phyloP scores from a whole-genome alignment of 2,329 filamentous ascomycete genomes.

The Nigrospora osmanthi region DNA sequence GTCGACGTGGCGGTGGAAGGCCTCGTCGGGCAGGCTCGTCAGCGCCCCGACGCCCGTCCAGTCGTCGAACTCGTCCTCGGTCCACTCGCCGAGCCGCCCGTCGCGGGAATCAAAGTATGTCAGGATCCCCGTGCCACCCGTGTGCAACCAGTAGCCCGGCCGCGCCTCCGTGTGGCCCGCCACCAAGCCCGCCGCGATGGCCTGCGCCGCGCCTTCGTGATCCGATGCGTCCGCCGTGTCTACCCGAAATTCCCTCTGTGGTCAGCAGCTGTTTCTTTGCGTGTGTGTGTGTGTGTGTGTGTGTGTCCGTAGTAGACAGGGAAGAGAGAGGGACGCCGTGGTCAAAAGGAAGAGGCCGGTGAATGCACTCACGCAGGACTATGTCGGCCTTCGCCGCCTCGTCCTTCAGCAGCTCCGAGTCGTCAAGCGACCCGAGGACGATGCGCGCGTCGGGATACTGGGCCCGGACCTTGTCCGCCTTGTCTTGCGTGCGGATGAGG shows the following conservation, averaged over 20 bases:
- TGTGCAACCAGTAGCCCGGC: conserved; percentile 43
- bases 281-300: neutral
- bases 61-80: conserved; percentile 44
- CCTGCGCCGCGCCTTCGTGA: conserved; percentile 31
- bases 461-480: conserved; percentile 2
- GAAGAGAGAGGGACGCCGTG: neutral
- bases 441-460: conserved; percentile 2
- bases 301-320: neutral
- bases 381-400: conserved; percentile 5
- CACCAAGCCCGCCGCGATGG: conserved; percentile 33
- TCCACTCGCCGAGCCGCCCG: conserved; percentile 33
- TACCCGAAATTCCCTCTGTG: conserved; percentile 2
- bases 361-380: conserved; percentile 4
- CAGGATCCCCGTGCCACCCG: conserved; percentile 48
- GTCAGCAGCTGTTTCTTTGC: too few relatives aligned
- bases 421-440: conserved; percentile 2
- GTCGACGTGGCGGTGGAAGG: conserved; percentile 57
- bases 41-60: conserved; percentile 40
- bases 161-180: conserved; percentile 35
- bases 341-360: neutral
- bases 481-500: conserved; percentile 4
- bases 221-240: conserved; percentile 37
- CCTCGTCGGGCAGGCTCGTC: conserved; percentile 40
- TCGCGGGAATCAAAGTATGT: conserved; percentile 36
- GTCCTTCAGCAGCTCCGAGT: conserved; percentile 2